Conservation (phyloP, 495 filamentous ascomycete species). For the Hypoxylon perforatum region DNA sequence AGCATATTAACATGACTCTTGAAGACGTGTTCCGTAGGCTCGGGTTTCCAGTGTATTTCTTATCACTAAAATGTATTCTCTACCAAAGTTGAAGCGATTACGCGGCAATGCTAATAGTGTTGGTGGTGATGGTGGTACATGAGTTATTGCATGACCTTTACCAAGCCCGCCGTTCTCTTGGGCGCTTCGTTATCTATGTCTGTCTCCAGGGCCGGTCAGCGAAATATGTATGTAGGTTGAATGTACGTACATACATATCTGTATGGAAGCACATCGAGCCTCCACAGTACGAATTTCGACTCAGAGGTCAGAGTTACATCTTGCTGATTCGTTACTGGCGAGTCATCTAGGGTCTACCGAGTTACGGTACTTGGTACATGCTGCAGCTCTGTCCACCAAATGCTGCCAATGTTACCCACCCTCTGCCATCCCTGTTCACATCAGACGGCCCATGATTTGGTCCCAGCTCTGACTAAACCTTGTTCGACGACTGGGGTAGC, state of each 20-base stretch:
- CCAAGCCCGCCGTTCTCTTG: conserved; percentile 17
- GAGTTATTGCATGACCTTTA: conserved; percentile 14
- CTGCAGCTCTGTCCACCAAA: conserved; percentile 6
- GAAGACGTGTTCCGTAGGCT: neutral
- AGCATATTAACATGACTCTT: neutral
- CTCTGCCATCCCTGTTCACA: conserved; percentile 14
- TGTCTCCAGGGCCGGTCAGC: conserved; percentile 6
- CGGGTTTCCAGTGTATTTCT: no score
- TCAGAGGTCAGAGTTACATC: conserved; percentile 11
- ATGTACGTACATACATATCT: no score
- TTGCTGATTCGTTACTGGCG: conserved; percentile 30
- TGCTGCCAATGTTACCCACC: conserved; percentile 5
- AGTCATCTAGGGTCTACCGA: conserved; percentile 33
- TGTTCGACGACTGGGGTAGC: conserved; percentile 14
- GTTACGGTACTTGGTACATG: conserved; percentile 21
- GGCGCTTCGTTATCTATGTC: conserved; percentile 39
- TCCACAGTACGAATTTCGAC: conserved; percentile 24
- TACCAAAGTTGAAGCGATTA: conserved; percentile 17
- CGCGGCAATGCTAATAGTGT: conserved; percentile 17
- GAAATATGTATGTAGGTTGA: conserved; percentile 8
- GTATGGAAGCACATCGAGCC: neutral
- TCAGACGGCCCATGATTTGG: conserved; percentile 13
- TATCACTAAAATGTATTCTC: conserved; percentile 3
- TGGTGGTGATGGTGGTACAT: conserved; percentile 14
- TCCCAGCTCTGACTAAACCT: conserved; percentile 26